Percentiles rank a stretch among this genome's conserved stretches.
Evolutionary conservation across 768 basidiomycete genomes (phyloP).

Genomic region (Russula vinacea): DNA sequence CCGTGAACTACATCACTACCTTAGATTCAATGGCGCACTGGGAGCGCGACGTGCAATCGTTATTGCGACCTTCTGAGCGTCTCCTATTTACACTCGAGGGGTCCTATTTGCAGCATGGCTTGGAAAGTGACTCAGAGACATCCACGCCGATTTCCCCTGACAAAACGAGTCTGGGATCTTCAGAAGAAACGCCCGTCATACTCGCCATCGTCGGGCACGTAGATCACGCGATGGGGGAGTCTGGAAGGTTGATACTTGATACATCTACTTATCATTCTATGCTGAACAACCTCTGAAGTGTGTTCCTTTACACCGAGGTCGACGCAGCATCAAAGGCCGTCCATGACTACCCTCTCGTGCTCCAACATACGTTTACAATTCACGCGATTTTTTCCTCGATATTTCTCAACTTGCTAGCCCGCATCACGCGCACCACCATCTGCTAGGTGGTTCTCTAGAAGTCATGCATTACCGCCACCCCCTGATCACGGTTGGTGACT

Average conservation of each 20-base stretch:
- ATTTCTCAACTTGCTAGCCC: conserved; percentile 23
- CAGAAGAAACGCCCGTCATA: background rate
- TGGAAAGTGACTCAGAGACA: background rate
- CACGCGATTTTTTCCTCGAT: conserved; percentile 20
- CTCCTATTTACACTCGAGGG: conserved; percentile 13
- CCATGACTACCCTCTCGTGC: conserved; percentile 10
- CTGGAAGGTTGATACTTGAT: conserved; percentile 19
- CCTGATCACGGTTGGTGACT: conserved; percentile 18
- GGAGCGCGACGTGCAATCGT: conserved; percentile 16
- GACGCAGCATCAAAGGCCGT: background rate
- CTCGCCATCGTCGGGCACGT: conserved; percentile 16
- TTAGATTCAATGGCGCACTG: conserved; percentile 17
- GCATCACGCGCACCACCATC: background rate
- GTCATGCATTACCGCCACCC: background rate
- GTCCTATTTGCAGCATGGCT: background rate
- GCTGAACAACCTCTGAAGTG: conserved; percentile 14
- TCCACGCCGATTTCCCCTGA: background rate
- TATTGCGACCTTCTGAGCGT: conserved; percentile 23
- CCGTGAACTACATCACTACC: background rate
- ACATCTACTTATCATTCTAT: background rate
- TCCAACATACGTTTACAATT: conserved; percentile 25
- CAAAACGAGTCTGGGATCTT: background rate
- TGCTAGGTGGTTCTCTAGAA: background rate
- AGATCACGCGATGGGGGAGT: background rate
- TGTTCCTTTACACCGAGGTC: conserved; percentile 19